Percentiles rank a stretch among this genome's conserved stretches.
Conservation (phyloP, 2,329 filamentous ascomycete genomes). For the Venturiaceae sp. region DNA sequence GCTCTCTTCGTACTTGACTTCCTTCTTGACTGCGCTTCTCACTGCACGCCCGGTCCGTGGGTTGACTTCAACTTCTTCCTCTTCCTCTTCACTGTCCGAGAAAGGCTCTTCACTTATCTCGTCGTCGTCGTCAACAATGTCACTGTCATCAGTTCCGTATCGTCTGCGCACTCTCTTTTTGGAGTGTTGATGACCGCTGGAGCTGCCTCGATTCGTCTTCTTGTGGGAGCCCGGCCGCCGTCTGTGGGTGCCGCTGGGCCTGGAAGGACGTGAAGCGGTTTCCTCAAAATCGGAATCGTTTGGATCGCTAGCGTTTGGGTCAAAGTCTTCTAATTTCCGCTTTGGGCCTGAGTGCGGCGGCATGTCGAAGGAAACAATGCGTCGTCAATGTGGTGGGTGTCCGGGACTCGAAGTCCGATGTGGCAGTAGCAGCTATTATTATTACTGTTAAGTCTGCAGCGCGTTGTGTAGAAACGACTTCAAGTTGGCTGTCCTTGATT, state of each 20-base stretch:
- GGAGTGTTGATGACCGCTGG: slow-evolving; percentile 10
- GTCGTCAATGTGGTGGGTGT: background rate
- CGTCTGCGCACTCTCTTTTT: slow-evolving; percentile 23
- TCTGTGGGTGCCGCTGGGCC: no score
- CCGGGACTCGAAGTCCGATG: background rate
- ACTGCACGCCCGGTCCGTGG: slow-evolving; percentile 44
- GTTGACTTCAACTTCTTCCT: slow-evolving; percentile 18
- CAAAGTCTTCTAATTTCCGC: slow-evolving; percentile 18
- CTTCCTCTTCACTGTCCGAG: slow-evolving; percentile 2
- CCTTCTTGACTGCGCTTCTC: slow-evolving; percentile 45
- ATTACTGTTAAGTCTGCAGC: background rate
- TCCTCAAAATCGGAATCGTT: slow-evolving; percentile 26
- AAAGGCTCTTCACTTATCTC: slow-evolving; percentile 5
- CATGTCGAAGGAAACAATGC: background rate
- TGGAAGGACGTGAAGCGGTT: slow-evolving; percentile 12
- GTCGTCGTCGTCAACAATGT: slow-evolving; percentile 17
- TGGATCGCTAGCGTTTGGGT: slow-evolving; percentile 25
- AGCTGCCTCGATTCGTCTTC: slow-evolving; percentile 13
- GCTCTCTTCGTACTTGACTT: slow-evolving; percentile 47
- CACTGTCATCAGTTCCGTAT: slow-evolving; percentile 25
- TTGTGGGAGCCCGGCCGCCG: slow-evolving; percentile 9
- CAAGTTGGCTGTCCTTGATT: background rate
- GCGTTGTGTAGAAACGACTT: background rate
- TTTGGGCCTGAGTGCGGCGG: background rate
- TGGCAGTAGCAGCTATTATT: background rate